Base-by-base conservation (phyloP, 352 stramenopile genomes). In the Paralagenidium karlingii region DNA sequence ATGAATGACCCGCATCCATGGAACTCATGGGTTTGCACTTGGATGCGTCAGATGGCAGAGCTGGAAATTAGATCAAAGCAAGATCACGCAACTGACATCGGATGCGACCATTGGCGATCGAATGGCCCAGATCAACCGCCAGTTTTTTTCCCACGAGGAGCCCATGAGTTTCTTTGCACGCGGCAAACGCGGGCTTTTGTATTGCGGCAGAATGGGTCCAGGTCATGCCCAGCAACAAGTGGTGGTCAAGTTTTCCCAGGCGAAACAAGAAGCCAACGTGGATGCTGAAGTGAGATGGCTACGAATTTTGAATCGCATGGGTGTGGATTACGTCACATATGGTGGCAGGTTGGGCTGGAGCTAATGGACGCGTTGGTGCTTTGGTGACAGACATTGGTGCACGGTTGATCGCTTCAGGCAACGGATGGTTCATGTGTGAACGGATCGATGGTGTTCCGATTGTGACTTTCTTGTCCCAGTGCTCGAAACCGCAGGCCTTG, bases 351-450 rank as follows among this genome's bases (percentile, higher is more conserved):
- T n/a, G n/a, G n/a, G n/a, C n/a, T n/a, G n/a, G n/a, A n/a, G n/a
- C n/a, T n/a, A n/a, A n/a, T n/a, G n/a, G n/a, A n/a, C n/a, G n/a
- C n/a, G n/a, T n/a, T n/a, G n/a, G n/a, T n/a, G n/a, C n/a, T n/a
- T n/a, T n/a, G n/a, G n/a, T n/a, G n/a, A n/a, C n/a, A n/a, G n/a
- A n/a, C 6, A 63, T 86, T 19, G 73, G 73, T 4, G 62, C 73
- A 1, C 51, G 19, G 19, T 52, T 86, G 8, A 21, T 75, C 7
- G 47, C 47, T 8, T 51, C 43, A 22, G 73, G 68, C 2, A 31
- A 39, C 9, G 68, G 68, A 2, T 86, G 68, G 63, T 61, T 82
- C 43, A 40, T 82, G 24, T 78, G 63, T 43, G 68, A 86, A 41
- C 63, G 62, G 2, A 44, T 80, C 7, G 51, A 79, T 8, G 73